Base-by-base conservation (phyloP, 352 stramenopile species). In the Elongisporangium anandrum region DNA sequence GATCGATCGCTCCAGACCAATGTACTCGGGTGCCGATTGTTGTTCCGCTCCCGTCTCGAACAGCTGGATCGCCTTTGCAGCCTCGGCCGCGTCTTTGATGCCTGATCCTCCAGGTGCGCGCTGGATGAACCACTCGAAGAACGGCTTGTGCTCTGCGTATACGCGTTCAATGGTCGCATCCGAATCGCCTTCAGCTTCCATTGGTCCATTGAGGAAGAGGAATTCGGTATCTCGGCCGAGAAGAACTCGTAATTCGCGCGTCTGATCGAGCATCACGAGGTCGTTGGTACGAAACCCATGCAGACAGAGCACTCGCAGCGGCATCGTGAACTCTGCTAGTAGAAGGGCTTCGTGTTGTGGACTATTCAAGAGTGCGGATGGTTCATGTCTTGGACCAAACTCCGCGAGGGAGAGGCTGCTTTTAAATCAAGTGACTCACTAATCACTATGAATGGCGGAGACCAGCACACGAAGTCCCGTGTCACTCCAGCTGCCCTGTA, bases 281-380 rank as follows among this genome's bases (percentile, higher is more conserved):
- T 48, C 56, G 24, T 88, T 90, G 51, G 81, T 85, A 54, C 75
- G 74, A 49, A 70, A 86, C 20, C 78, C 78, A 48, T 90, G 81
- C 64, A 90, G 75, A 55, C 72, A 88, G 38, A 90, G 61, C 51
- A 88, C 69, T 26, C 77, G 77, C 22, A 89, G 56, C 59, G 62
- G 58, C 51, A 59, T 69, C 17, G 39, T 12, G 1, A 7, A n/a
- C 49, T 38, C 39, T 41, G 29, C 9, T 34, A 7, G 4, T 8
- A 15, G 9, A 15, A 13, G 13, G 9, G 9, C 29, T 41, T 41
- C 5, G 9, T 41, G 29, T 41, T 8, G 29, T 1, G 29, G 24
- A 34, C 24, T 34, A 3, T 3, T 34, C 3, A 34, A 34, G 24
- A 34, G 24, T 34, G 24, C 24, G 24, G 7, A 34, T 34, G 24